These are phyloP conservation scores for Penicillium brevicompactum DNA, from an alignment of 2,329 filamentous ascomycete genomes.

Conservation along the genomic window DNA sequence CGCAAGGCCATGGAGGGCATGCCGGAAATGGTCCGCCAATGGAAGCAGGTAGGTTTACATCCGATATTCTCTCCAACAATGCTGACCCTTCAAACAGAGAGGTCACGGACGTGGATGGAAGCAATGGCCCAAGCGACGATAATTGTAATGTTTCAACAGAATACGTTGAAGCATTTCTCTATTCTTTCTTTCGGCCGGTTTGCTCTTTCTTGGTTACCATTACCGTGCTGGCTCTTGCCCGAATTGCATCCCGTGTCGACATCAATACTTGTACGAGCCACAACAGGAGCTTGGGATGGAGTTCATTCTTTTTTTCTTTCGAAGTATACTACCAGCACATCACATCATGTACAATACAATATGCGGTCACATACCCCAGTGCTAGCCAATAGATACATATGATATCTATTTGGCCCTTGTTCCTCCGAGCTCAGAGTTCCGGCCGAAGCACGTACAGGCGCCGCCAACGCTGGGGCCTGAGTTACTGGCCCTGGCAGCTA, in stretches of 20 bases:
- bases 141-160: slow-evolving; percentile 12
- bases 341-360: slow-evolving; percentile 25
- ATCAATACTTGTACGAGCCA: slow-evolving; percentile 23
- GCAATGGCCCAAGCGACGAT: slow-evolving; percentile 65
- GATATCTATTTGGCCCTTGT: slow-evolving; percentile 1
- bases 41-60: slow-evolving; percentile 75
- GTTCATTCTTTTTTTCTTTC: slow-evolving; percentile 16
- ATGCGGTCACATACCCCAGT: slow-evolving; percentile 11
- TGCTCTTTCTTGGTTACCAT: slow-evolving; percentile 9
- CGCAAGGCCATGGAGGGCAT: slow-evolving; percentile 92
- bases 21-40: slow-evolving; percentile 86
- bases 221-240: slow-evolving; percentile 4
- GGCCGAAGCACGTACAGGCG: background rate
- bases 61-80: background rate
- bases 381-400: background rate
- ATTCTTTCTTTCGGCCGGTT: slow-evolving; percentile 17
- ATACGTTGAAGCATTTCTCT: slow-evolving; percentile 8
- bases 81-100: slow-evolving; percentile 53
- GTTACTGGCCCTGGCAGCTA: background rate
- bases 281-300: slow-evolving; percentile 27
- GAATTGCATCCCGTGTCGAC: slow-evolving; percentile 2
- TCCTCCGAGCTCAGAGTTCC: background rate
- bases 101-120: slow-evolving; percentile 75
- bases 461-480: background rate
- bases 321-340: slow-evolving; percentile 17